Conservation (phyloP, 495 filamentous ascomycete species). For the Jackrogersella minutella region DNA sequence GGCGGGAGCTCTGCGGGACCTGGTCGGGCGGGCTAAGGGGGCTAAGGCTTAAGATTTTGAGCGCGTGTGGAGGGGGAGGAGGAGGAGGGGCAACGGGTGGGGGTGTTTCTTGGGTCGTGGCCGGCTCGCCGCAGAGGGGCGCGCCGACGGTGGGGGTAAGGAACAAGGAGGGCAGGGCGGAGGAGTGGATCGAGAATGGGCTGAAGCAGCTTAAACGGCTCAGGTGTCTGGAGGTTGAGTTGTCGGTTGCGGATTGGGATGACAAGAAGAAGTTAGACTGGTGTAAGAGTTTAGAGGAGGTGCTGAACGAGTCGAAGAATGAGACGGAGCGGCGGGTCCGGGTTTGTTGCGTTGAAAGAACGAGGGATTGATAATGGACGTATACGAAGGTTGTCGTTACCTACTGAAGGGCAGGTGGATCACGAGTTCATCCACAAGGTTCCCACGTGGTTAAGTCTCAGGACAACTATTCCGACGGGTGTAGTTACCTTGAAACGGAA, state of each 20-base stretch:
- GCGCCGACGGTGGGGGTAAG: slow-evolving; percentile 24
- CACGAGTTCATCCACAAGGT: neutral
- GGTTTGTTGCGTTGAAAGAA: slow-evolving; percentile 31
- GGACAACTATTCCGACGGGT: neutral
- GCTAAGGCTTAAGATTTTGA: slow-evolving; percentile 42
- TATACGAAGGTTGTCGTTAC: neutral
- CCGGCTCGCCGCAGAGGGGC: slow-evolving; percentile 22
- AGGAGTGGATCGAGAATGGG: slow-evolving; percentile 24
- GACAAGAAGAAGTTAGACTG: slow-evolving; percentile 25
- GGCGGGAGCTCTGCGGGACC: slow-evolving; percentile 43
- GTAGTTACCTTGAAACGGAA: neutral
- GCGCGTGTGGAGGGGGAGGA: slow-evolving; percentile 33
- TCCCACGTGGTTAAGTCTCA: neutral
- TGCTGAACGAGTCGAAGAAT: slow-evolving; percentile 23
- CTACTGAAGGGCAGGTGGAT: neutral
- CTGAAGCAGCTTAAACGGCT: slow-evolving; percentile 28
- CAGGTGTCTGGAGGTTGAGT: slow-evolving; percentile 42
- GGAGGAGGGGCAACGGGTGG: neutral
- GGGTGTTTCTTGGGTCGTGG: slow-evolving; percentile 35
- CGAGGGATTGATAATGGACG: neutral
- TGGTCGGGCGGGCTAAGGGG: slow-evolving; percentile 42
- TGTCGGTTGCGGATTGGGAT: slow-evolving; percentile 37
- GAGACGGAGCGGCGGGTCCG: slow-evolving; percentile 15
- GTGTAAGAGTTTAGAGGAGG: slow-evolving; percentile 30
- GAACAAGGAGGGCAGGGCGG: slow-evolving; percentile 23